Base-by-base conservation (phyloP, 768 basidiomycete species). In the Kwoniella shandongensis region DNA sequence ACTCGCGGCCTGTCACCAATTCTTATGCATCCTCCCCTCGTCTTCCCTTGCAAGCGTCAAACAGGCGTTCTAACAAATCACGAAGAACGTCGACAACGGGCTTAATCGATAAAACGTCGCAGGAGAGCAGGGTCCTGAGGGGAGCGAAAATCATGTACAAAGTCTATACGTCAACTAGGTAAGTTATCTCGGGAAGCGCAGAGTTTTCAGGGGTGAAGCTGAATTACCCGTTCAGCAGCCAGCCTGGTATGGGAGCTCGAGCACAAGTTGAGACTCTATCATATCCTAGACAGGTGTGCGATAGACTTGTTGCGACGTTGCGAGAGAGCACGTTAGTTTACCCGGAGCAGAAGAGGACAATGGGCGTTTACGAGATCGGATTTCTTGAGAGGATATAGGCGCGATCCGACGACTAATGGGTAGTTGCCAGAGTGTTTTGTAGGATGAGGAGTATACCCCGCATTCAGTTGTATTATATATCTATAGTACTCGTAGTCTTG, bases 201-300 rank as follows among this genome's bases (percentile, higher is more conserved):
- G n/a, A n/a, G n/a, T n/a, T n/a, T n/a, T n/a, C n/a, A n/a, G n/a
- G n/a, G n/a, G n/a, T n/a, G n/a, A n/a, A n/a, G 47, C 26, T 35
- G 41, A 36, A 87, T 20, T 38, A 23, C 17, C 84, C 46, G 44
- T 15, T 35, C 46, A 11, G 50, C 48, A 79, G 86, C 27, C 65
- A 88, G 55, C 79, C 85, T 67, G 85, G 81, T 63, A 88, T 89
- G 73, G 88, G 88, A 30, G 85, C 86, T 18, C 90, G 91, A 72
- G 86, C 87, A 8, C 89, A 91, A 72, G 87, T 89, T n/a, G 92
- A 97, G 74, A 84, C 86, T 59, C 79, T 96, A 8, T 84, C 83
- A 30, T 96, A 97, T 69, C 89, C 93, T 0, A 82, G 85, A 78
- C 80, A 84, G 22, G 81, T 89, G 12, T 91, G 91, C 73, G 82